Evolutionary conservation across 2,329 filamentous ascomycete species (phyloP), one percentile per base, ranked within the genome.

Genomic region (Aspergillus sp.): DNA sequence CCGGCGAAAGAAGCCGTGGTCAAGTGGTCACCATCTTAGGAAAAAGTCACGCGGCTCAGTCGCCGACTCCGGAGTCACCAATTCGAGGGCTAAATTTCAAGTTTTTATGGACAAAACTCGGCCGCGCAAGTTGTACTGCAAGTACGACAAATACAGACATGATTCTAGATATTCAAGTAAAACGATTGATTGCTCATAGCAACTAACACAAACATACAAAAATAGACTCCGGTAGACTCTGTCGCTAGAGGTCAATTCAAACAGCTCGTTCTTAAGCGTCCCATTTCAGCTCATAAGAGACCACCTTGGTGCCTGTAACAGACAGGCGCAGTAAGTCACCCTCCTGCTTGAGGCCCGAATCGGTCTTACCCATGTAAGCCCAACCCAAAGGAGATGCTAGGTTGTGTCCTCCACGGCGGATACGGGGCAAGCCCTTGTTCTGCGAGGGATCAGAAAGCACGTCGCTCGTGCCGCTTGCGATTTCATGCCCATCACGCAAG

Each of bases 201-300:
- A 41, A 41, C 11, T 3, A 41, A 41, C 11, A 41, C 34, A 15
- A 41, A 13, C 5, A 15, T 41, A 13, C 15, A 15, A 13, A 41
- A 41, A 41, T 15, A 15, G 34, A 15, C 11, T 3, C 34, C 3
- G 34, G 34, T 2, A 11, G 11, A 15, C 15, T 41, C 11, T 13
- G 34, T 15, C 34, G 4, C 15, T 41, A 41, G 34, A 5, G 15
- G 34, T 15, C 34, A 41, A 11, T 15, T 4, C 34, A 8, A 5
- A 41, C 11, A 41, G 34, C 34, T 8, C 34, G 34, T 15, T 15
- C 34, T 3, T 43, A 53, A 41, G 19, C 31, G 3, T 34, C 45
- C 54, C 54, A 57, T 17, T 57, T n/a, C 30, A 57, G 22, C 11
- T 34, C 54, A 43, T 57, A 57, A n/a, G 47, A 45, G 3, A 23